phyloP scores from a whole-genome alignment of 176 grass and related monocot species.

The Oryza meridionalis region DNA sequence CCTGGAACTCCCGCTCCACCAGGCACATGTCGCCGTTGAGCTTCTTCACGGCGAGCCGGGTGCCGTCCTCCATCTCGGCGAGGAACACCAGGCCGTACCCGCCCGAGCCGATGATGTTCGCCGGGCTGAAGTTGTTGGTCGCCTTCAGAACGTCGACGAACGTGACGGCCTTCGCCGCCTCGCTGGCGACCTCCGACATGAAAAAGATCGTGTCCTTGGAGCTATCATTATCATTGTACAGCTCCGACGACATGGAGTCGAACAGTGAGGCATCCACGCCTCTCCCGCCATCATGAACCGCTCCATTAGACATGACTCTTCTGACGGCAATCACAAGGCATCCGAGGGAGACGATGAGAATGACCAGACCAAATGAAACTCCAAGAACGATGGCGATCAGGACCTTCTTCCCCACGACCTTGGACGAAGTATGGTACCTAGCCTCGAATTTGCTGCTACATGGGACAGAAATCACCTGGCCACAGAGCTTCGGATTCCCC shows the following conservation, averaged over 20 bases:
- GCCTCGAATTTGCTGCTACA: background rate
- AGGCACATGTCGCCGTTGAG: conserved; percentile 61
- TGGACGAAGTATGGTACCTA: background rate
- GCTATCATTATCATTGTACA: conserved; percentile 31
- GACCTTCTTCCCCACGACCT: background rate
- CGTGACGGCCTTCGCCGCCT: conserved; percentile 10
- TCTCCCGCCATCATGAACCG: background rate
- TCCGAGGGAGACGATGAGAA: conserved; percentile 20
- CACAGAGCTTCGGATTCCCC: conserved; percentile 54
- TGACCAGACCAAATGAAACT: conserved; percentile 36
- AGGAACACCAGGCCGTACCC: conserved; percentile 59
- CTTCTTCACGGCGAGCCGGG: conserved; percentile 56
- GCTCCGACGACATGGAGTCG: conserved; percentile 38
- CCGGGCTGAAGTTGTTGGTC: conserved; percentile 50
- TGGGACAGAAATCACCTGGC: conserved; percentile 1
- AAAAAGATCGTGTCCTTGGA: conserved; percentile 34
- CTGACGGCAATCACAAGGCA: conserved; percentile 29
- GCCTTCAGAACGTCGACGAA: conserved; percentile 56
- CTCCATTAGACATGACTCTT: conserved; percentile 6
- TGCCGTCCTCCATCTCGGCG: conserved; percentile 47
- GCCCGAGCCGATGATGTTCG: conserved; percentile 46
- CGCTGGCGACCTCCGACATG: conserved; percentile 23
- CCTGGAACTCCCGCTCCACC: conserved; percentile 59
- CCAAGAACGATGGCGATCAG: conserved; percentile 45
- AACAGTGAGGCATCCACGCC: conserved; percentile 24